Evolutionary conservation across 768 basidiomycete species (phyloP), one percentile per base, ranked within the genome.

Genomic region (Mrakia blollopis): DNA sequence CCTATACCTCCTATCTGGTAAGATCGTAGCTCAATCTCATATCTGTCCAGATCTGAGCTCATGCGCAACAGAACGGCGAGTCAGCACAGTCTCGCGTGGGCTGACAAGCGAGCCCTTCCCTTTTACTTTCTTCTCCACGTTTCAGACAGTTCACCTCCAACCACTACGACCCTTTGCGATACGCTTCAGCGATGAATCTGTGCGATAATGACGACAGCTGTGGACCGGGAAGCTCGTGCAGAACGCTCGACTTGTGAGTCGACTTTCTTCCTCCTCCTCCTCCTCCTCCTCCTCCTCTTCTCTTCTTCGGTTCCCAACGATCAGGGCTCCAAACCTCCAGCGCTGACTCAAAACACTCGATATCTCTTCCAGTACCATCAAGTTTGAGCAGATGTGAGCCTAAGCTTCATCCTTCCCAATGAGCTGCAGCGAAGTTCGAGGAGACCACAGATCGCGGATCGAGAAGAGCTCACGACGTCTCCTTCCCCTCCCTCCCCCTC

Each of bases 231-330:
- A 61, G 72, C 60, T 11, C 30, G 11, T 73, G 72, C 21, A 41
- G 72, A 21, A 47, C 41, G 9, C 23, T 37, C 25, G 72, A 73
- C 72, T 73, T 73, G 72, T 73, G 60, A n/a, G 72, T 70, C 8
- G 35, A 1, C 69, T 30, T 28, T 28, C 16, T 70, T 44, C n/a
- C 39, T 10, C 50, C 35, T 13, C 14, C 14, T n/a, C n/a, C n/a
- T n/a, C n/a, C n/a, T n/a, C n/a, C n/a, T n/a, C n/a, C n/a, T n/a
- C n/a, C n/a, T n/a, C n/a, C n/a, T n/a, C n/a, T n/a, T n/a, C n/a
- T n/a, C n/a, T n/a, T n/a, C n/a, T n/a, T n/a, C n/a, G n/a, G n/a
- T n/a, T n/a, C n/a, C n/a, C n/a, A n/a, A n/a, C n/a, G n/a, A n/a
- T n/a, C n/a, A n/a, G n/a, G n/a, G n/a, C n/a, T n/a, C n/a, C n/a